These are phyloP conservation scores for Solanum pinnatisectum DNA, from an alignment of 257 asterid genomes.

Conservation along the genomic window DNA sequence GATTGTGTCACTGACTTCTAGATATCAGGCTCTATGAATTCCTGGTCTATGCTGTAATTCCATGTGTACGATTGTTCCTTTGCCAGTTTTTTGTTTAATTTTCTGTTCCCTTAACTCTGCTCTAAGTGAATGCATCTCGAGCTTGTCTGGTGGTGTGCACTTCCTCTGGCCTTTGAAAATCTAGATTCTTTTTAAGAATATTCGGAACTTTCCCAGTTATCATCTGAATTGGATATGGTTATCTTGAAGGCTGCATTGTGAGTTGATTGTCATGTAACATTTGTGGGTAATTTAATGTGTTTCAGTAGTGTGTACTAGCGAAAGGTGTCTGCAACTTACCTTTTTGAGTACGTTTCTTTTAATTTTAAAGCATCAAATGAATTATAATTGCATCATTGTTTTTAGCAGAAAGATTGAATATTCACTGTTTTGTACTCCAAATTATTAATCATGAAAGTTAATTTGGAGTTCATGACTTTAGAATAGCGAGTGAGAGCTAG, in stretches of 20 bases:
- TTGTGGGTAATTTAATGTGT: not conserved
- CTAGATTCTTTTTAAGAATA: not conserved
- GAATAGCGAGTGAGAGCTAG: not conserved
- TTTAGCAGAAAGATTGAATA: not conserved
- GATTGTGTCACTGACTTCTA: conserved; percentile 1
- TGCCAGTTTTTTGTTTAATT: not conserved
- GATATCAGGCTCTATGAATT: conserved; percentile 5
- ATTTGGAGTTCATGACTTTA: not conserved
- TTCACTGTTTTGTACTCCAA: not conserved
- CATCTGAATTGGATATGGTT: not conserved
- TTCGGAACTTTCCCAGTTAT: not conserved
- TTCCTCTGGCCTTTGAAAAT: not conserved
- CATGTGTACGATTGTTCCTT: not conserved
- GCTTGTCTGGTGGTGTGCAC: not conserved
- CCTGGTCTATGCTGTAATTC: conserved; percentile 4
- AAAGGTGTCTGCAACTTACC: not conserved
- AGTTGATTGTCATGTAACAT: not conserved
- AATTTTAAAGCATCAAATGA: not conserved
- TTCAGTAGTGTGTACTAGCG: not conserved
- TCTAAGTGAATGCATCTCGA: not conserved
- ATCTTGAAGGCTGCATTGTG: not conserved
- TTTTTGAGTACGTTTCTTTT: not conserved
- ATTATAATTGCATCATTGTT: not conserved
- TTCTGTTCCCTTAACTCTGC: not conserved
- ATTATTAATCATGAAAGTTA: not conserved